Evolutionary conservation across 2,329 filamentous ascomycete genomes (phyloP).

Genomic region (Graphilbum ipis-grandicollis): DNA sequence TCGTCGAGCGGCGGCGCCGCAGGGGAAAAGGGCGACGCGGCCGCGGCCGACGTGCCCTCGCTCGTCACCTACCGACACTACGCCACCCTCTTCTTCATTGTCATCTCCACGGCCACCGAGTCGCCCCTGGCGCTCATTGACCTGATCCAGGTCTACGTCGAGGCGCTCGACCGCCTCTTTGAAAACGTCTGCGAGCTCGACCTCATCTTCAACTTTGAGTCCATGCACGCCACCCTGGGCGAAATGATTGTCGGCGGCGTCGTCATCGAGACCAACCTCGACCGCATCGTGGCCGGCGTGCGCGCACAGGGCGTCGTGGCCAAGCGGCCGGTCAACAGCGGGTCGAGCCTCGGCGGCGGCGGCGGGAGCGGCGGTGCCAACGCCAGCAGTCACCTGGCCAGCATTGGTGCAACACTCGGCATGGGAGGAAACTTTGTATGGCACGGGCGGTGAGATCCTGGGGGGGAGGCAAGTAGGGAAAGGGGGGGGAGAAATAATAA

Average conservation of each 20-base stretch:
- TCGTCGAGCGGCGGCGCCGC: slow-evolving; percentile 47
- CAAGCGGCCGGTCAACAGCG: slow-evolving; percentile 63
- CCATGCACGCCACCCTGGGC: slow-evolving; percentile 71
- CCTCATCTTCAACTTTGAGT: slow-evolving; percentile 98
- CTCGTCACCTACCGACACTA: slow-evolving; percentile 97
- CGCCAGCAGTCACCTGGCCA: slow-evolving; percentile 12
- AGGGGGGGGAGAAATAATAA: too few relatives aligned
- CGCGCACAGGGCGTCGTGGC: slow-evolving; percentile 59
- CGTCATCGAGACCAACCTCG: slow-evolving; percentile 80
- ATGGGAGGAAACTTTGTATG: slow-evolving; percentile 44
- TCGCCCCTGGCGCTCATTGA: slow-evolving; percentile 90
- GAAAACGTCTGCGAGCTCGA: slow-evolving; percentile 98
- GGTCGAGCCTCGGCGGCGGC: slow-evolving; percentile 20
- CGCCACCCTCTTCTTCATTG: slow-evolving; percentile 94
- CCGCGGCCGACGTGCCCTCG: slow-evolving; percentile 64
- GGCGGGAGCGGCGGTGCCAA: slow-evolving; percentile 25
- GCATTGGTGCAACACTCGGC: slow-evolving; percentile 31
- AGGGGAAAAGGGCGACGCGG: slow-evolving; percentile 48
- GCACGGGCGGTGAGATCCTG: slow-evolving; percentile 20
- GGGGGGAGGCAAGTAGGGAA: background rate
- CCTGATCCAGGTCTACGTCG: slow-evolving; percentile 95
- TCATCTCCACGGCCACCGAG: slow-evolving; percentile 93
- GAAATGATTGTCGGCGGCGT: slow-evolving; percentile 96
- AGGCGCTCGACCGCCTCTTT: slow-evolving; percentile 84
- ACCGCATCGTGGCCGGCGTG: slow-evolving; percentile 76